Conservation (phyloP, 139 green algal species). For the Edaphochlamys debaryana region DNA sequence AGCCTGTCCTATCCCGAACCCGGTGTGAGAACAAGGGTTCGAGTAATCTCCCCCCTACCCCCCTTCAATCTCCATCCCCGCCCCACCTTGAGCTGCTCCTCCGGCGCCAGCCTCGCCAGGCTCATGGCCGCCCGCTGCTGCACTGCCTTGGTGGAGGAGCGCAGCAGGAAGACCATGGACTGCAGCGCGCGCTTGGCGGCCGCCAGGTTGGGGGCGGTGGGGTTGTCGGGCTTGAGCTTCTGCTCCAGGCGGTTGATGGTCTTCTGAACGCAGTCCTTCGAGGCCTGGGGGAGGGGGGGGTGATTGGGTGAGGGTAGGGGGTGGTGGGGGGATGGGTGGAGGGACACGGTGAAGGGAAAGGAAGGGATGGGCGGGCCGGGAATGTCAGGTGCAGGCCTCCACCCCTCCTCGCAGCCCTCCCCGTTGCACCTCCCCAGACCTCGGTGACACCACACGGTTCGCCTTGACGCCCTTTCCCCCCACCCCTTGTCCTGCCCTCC, state of each 20-base stretch:
- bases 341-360: too few relatives aligned
- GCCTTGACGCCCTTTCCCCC: too few relatives aligned
- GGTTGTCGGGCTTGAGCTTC: conserved; percentile 67
- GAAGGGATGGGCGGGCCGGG: neutral
- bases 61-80: neutral
- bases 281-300: conserved; percentile 1
- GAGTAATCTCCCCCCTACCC: too few relatives aligned
- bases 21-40: too few relatives aligned
- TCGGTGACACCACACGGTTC: too few relatives aligned
- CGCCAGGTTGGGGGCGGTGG: conserved; percentile 10
- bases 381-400: too few relatives aligned
- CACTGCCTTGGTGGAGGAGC: conserved; percentile 61
- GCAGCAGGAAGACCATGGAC: conserved; percentile 83
- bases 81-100: conserved; percentile 67
- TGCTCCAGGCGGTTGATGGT: conserved; percentile 94
- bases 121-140: conserved; percentile 79
- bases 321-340: too few relatives aligned
- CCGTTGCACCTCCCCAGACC: too few relatives aligned
- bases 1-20: too few relatives aligned
- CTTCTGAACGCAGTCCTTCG: conserved; percentile 95
- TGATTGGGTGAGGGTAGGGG: neutral
- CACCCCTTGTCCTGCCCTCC: too few relatives aligned
- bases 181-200: conserved; percentile 56
- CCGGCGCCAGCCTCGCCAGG: conserved; percentile 82
- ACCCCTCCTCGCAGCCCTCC: too few relatives aligned